A percentile compares a stretch with the other conserved stretches of the same genome.
phyloP scores from a whole-genome alignment of 2,329 filamentous ascomycete species.

The Tolypocladium album region DNA sequence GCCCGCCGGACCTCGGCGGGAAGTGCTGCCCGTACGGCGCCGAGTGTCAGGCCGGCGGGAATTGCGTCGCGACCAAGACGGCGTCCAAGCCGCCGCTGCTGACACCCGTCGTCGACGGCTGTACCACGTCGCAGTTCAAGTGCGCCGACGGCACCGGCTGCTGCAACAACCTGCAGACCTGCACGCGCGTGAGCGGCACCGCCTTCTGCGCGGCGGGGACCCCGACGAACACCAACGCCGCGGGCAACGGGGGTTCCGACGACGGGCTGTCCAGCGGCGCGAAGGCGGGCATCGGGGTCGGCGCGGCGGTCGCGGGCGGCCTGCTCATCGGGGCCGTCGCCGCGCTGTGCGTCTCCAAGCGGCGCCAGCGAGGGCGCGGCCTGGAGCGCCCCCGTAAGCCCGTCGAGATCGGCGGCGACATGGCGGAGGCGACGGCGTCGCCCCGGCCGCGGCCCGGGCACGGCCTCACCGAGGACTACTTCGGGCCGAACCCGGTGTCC shows the following conservation, averaged over 20 bases:
- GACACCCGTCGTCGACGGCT: conserved; percentile 27
- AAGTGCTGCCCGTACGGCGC: conserved; percentile 38
- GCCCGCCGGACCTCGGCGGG: conserved; percentile 30
- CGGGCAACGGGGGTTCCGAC: conserved; percentile 5
- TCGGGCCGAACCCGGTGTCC: conserved; percentile 29
- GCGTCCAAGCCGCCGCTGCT: conserved; percentile 14
- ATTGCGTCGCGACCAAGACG: conserved; percentile 23
- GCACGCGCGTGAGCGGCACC: conserved; percentile 24
- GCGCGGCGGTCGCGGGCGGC: conserved; percentile 32
- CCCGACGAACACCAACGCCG: conserved; percentile 14
- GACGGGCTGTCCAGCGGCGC: conserved; percentile 34
- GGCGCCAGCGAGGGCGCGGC: conserved; percentile 17
- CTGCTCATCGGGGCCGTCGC: conserved; percentile 29
- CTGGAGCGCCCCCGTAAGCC: conserved; percentile 8
- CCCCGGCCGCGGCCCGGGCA: conserved; percentile 13
- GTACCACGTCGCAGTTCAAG: conserved; percentile 31
- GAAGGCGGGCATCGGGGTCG: conserved; percentile 46
- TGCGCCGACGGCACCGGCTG: conserved; percentile 38
- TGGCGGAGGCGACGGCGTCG: conserved; percentile 22
- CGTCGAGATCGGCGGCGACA: conserved; percentile 9
- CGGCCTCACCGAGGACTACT: conserved; percentile 29
- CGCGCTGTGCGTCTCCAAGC: conserved; percentile 35
- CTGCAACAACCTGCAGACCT: conserved; percentile 33
- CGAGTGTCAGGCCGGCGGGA: conserved; percentile 25
- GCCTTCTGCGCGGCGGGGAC: conserved; percentile 28